Conservation (phyloP, 2,329 filamentous ascomycete genomes). For the Acrocalymma vagum region DNA sequence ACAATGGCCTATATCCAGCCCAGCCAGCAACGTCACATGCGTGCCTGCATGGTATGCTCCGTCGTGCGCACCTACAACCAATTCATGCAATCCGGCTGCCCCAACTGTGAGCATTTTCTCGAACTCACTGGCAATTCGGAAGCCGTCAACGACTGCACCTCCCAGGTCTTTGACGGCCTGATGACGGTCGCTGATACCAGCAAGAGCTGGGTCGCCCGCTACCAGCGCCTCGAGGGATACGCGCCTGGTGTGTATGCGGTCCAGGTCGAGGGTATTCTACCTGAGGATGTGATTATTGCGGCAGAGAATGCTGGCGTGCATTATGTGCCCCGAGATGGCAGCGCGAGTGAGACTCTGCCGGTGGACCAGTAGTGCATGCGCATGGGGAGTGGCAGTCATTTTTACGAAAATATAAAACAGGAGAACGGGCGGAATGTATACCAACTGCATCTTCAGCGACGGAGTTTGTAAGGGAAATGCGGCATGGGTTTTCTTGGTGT, state of each 20-base stretch:
- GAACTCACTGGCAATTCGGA: conserved; percentile 82
- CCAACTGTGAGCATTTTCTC: conserved; percentile 95
- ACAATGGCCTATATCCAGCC: conserved; percentile 71
- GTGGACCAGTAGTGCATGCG: conserved; percentile 25
- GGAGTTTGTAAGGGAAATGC: conserved; percentile 31
- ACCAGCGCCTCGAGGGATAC: conserved; percentile 90
- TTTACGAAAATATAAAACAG: neutral
- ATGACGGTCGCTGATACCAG: conserved; percentile 85
- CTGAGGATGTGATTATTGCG: conserved; percentile 64
- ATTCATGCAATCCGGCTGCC: conserved; percentile 88
- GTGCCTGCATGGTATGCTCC: conserved; percentile 98
- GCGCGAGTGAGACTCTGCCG: conserved; percentile 45
- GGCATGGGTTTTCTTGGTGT: conserved; percentile 12
- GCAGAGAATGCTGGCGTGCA: conserved; percentile 68
- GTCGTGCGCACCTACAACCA: conserved; percentile 85
- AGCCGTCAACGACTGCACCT: conserved; percentile 90
- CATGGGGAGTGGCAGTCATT: neutral
- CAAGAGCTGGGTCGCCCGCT: conserved; percentile 93
- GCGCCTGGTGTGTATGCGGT: conserved; percentile 91
- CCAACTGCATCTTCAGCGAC: conserved; percentile 30
- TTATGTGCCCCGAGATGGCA: conserved; percentile 62
- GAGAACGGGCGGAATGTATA: conserved; percentile 2
- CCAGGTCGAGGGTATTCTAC: conserved; percentile 84
- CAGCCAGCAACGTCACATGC: conserved; percentile 82
- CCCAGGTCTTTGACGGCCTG: conserved; percentile 92